phyloP scores from a whole-genome alignment of 768 basidiomycete genomes.

The Boletales sp. region DNA sequence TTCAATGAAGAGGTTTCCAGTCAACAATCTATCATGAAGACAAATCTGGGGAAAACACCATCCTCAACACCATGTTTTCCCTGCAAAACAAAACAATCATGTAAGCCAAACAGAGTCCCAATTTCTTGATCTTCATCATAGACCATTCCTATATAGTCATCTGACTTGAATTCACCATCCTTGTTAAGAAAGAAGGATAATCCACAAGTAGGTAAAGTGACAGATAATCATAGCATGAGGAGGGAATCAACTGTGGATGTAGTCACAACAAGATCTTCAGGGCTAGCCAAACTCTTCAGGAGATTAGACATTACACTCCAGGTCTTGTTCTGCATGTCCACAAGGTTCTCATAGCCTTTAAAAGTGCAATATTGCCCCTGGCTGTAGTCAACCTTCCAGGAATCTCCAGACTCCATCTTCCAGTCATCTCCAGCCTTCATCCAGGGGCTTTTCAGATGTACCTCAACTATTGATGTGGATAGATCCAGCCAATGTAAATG shows the following conservation, averaged over 20 bases:
- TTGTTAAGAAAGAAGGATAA: neutral
- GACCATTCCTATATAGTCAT: neutral
- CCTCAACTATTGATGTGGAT: neutral
- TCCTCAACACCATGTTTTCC: neutral
- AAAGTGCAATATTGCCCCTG: too few species aligned
- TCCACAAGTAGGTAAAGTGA: neutral
- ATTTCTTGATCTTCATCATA: neutral
- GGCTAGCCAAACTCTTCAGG: constrained; percentile 2
- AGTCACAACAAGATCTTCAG: constrained; percentile 12
- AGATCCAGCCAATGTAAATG: constrained; percentile 23
- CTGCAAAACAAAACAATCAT: neutral
- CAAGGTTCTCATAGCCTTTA: too few species aligned
- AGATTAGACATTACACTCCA: constrained; percentile 16
- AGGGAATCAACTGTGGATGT: neutral
- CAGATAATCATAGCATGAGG: neutral
- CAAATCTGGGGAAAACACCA: neutral
- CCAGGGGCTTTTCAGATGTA: constrained; percentile 1
- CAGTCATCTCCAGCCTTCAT: too few species aligned
- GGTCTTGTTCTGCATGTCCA: constrained; percentile 19
- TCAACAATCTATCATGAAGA: neutral
- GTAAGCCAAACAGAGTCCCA: neutral
- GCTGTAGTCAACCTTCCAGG: too few species aligned
- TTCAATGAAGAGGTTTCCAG: too few species aligned
- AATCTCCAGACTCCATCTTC: too few species aligned
- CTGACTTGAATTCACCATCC: neutral